A percentile compares a stretch with the other conserved stretches of the same genome.
Conservation (phyloP, 106 monocot species). For the Dendrobium nobile region DNA sequence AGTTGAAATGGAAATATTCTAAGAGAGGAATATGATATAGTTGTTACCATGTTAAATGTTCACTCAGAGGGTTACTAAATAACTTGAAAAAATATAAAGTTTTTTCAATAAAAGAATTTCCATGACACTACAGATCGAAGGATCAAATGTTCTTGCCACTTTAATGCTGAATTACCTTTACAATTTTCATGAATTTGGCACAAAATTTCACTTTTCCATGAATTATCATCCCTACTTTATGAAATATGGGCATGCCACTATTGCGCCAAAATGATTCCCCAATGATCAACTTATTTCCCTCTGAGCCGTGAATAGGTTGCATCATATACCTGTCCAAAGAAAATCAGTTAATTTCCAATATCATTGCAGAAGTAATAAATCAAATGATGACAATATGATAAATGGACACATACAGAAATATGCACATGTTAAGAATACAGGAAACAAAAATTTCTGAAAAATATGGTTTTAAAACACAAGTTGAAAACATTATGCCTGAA, state of each 20-base stretch:
- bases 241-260: slow-evolving; percentile 36
- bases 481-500: too few species aligned
- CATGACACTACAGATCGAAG: background rate
- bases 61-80: background rate
- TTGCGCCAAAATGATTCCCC: slow-evolving; percentile 18
- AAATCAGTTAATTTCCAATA: slow-evolving; percentile 1
- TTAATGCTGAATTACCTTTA: slow-evolving; percentile 41
- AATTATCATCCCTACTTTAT: slow-evolving; percentile 45
- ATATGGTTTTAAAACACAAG: too few species aligned
- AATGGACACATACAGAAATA: background rate
- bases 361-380: background rate
- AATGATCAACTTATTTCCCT: slow-evolving; percentile 16
- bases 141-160: background rate
- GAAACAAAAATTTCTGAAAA: too few species aligned
- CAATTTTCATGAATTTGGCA: slow-evolving; percentile 56
- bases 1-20: background rate
- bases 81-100: background rate
- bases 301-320: slow-evolving; percentile 16
- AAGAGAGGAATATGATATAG: background rate
- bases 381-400: background rate
- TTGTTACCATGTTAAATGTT: background rate
- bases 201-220: slow-evolving; percentile 61
- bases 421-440: too few species aligned
- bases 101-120: background rate
- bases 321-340: slow-evolving; percentile 41